phyloP scores from a whole-genome alignment of 306 rosid genomes.

The Medicago ruthenica region DNA sequence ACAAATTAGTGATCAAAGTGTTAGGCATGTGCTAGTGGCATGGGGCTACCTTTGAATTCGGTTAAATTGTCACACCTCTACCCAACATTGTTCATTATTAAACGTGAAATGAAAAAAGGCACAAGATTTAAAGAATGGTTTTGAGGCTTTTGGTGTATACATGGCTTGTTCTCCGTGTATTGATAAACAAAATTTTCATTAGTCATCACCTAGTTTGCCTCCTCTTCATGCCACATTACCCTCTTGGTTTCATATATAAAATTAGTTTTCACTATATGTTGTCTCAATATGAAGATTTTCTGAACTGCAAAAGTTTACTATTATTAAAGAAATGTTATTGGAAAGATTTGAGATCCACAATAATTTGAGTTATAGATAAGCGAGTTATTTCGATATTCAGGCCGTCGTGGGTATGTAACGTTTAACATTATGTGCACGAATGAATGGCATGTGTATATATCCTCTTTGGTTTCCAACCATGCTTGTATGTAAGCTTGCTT shows the following conservation, averaged over 20 bases:
- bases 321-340: slow-evolving; percentile 28
- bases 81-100: background rate
- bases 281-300: slow-evolving; percentile 41
- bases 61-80: slow-evolving; percentile 5
- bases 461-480: background rate
- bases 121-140: background rate
- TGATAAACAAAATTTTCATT: slow-evolving; percentile 35
- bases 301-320: slow-evolving; percentile 24
- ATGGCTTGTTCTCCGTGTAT: slow-evolving; percentile 38
- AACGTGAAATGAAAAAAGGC: background rate
- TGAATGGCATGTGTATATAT: slow-evolving; percentile 39
- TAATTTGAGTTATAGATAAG: slow-evolving; percentile 41
- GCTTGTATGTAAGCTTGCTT: too few species aligned
- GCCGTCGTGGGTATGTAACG: background rate
- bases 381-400: background rate
- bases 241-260: slow-evolving; percentile 3
- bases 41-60: background rate
- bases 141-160: slow-evolving; percentile 35
- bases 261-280: background rate
- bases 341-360: slow-evolving; percentile 47
- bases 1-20: background rate
- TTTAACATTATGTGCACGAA: slow-evolving; percentile 45
- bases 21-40: slow-evolving; percentile 17
- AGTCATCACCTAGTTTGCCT: slow-evolving; percentile 52
- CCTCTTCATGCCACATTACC: slow-evolving; percentile 54